phyloP scores from a whole-genome alignment of 352 stramenopile species.

The Elongisporangium senticosum region DNA sequence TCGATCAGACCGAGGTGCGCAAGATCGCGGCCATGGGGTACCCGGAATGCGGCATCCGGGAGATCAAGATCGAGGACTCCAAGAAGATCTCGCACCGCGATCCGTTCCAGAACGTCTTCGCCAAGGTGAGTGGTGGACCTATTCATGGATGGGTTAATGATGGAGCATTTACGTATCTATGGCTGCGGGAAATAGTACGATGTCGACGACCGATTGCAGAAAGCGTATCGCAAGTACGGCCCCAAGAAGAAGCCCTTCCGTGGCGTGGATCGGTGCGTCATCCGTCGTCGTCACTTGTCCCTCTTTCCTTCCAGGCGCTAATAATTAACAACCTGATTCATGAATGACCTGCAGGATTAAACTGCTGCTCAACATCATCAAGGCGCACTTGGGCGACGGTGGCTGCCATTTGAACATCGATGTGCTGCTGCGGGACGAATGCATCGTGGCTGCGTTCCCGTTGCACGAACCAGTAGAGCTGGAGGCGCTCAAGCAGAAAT shows the following conservation, averaged over 20 bases:
- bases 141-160: neutral
- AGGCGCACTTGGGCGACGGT: conserved; percentile 41
- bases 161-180: neutral
- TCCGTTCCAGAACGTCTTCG: conserved; percentile 67
- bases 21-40: conserved; percentile 51
- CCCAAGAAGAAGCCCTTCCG: conserved; percentile 67
- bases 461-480: conserved; percentile 56
- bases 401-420: conserved; percentile 53
- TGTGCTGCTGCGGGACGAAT: conserved; percentile 46
- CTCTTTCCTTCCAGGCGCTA: neutral
- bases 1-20: conserved; percentile 50
- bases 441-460: conserved; percentile 53
- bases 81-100: conserved; percentile 45
- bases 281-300: neutral
- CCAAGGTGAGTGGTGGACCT: conserved; percentile 28
- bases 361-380: conserved; percentile 67
- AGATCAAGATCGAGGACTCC: conserved; percentile 56
- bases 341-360: conserved; percentile 37
- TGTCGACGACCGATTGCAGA: conserved; percentile 49
- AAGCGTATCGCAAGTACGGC: conserved; percentile 66
- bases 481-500: conserved; percentile 36
- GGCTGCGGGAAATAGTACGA: conserved; percentile 29
- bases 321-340: too few relatives aligned
- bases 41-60: conserved; percentile 49
- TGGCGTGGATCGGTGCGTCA: conserved; percentile 47